A percentile compares a stretch with the other conserved stretches of the same genome.
These are phyloP conservation scores for Sarcomyxa edulis DNA, from an alignment of 768 basidiomycete genomes.

Conservation along the genomic window DNA sequence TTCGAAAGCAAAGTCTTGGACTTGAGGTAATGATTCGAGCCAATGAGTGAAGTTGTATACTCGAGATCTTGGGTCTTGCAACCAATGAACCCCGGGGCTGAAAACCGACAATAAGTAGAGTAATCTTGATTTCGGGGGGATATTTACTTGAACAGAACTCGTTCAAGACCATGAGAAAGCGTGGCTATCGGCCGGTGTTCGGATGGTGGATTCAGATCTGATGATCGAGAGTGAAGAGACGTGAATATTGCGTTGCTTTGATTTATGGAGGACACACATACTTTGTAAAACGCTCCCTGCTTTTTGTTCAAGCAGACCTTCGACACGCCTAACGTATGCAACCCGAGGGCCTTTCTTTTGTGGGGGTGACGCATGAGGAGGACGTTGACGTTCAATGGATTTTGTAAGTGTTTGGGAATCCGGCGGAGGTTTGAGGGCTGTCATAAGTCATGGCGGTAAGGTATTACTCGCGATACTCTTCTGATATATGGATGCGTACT, in stretches of 20 bases:
- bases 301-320: constrained; percentile 25
- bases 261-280: constrained; percentile 3
- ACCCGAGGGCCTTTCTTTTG: constrained; percentile 1
- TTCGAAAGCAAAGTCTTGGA: constrained; percentile 83
- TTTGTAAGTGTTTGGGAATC: not conserved
- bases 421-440: constrained; percentile 4
- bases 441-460: not conserved
- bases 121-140: not conserved
- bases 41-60: constrained; percentile 81
- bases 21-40: constrained; percentile 68
- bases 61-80: constrained; percentile 79
- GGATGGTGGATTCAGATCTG: constrained; percentile 37
- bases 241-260: constrained; percentile 1
- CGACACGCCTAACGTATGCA: constrained; percentile 23
- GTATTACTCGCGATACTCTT: not conserved
- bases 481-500: constrained; percentile 8
- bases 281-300: constrained; percentile 34
- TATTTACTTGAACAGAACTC: constrained; percentile 73
- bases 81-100: constrained; percentile 86
- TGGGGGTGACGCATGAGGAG: constrained; percentile 9
- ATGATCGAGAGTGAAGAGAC: not conserved
- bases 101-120: constrained; percentile 5
- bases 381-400: not conserved
- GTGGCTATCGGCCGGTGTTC: constrained; percentile 47
- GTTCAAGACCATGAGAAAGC: constrained; percentile 59